phyloP scores from a whole-genome alignment of 2,329 filamentous ascomycete genomes.

The Rutstroemia sydowiana region DNA sequence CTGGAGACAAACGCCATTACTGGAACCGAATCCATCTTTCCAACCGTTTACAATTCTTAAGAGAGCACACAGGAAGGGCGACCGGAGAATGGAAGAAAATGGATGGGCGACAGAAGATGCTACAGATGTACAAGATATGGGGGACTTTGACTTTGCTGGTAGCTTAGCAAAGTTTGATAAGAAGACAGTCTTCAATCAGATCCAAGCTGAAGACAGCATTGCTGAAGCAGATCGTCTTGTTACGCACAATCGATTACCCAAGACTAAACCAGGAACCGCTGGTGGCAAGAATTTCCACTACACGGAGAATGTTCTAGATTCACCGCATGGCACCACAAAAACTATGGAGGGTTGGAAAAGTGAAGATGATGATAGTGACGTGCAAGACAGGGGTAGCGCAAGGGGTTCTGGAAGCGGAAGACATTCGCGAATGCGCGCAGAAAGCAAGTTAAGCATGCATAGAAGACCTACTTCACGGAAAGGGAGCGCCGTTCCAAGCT shows the following conservation, averaged over 20 bases:
- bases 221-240: conserved; percentile 90
- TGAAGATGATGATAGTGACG: conserved; percentile 56
- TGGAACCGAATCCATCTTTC: conserved; percentile 55
- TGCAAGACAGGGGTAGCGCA: conserved; percentile 23
- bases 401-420: conserved; percentile 35
- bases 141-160: conserved; percentile 88
- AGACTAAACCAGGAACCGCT: conserved; percentile 54
- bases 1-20: conserved; percentile 60
- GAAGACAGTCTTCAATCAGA: conserved; percentile 81
- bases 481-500: conserved; percentile 22
- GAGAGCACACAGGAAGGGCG: conserved; percentile 40
- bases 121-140: conserved; percentile 86
- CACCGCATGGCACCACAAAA: conserved; percentile 33
- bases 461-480: conserved; percentile 30
- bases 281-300: conserved; percentile 88
- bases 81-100: conserved; percentile 49
- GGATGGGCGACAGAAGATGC: conserved; percentile 96
- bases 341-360: conserved; percentile 53
- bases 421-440: conserved; percentile 26
- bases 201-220: conserved; percentile 78
- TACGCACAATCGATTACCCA: conserved; percentile 69
- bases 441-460: conserved; percentile 31
- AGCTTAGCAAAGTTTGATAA: conserved; percentile 95
- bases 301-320: conserved; percentile 82
- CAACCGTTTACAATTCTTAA: conserved; percentile 56